Conservation (phyloP, 495 filamentous ascomycete genomes). For the Talaromyces wortmannii region DNA sequence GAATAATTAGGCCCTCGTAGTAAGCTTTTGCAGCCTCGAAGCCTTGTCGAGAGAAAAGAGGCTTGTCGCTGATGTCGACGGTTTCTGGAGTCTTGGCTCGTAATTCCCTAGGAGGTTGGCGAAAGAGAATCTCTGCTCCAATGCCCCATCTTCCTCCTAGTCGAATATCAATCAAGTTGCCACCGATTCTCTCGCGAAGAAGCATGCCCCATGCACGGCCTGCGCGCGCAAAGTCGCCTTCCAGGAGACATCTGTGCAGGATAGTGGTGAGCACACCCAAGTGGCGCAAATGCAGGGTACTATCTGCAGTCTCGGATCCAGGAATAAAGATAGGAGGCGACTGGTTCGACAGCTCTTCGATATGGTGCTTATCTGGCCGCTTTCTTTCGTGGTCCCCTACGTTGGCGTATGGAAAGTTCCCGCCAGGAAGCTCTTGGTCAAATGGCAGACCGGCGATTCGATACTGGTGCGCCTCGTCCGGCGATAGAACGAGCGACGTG, state of each 20-base stretch:
- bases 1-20: conserved; percentile 60
- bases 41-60: conserved; percentile 40
- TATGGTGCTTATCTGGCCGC: conserved; percentile 10
- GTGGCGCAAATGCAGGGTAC: conserved; percentile 48
- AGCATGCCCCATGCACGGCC: conserved; percentile 59
- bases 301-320: conserved; percentile 25
- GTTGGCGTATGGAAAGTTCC: conserved; percentile 36
- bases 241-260: conserved; percentile 53
- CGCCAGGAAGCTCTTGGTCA: conserved; percentile 34
- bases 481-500: conserved; percentile 27
- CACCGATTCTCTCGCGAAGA: conserved; percentile 46
- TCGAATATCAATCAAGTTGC: conserved; percentile 48
- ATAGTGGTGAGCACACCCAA: conserved; percentile 51
- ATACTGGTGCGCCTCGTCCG: conserved; percentile 41
- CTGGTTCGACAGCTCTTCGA: conserved; percentile 19
- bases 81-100: background rate
- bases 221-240: conserved; percentile 56
- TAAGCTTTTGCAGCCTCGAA: conserved; percentile 53
- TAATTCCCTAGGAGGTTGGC: conserved; percentile 18
- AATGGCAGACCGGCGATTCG: conserved; percentile 37
- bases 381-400: conserved; percentile 8
- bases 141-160: conserved; percentile 56
- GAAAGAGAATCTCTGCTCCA: conserved; percentile 60
- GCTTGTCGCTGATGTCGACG: background rate
- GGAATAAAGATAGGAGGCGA: conserved; percentile 27